These are phyloP conservation scores for Ascochyta clinopodiicola DNA, from an alignment of 2,329 filamentous ascomycete genomes.

Conservation along the genomic window DNA sequence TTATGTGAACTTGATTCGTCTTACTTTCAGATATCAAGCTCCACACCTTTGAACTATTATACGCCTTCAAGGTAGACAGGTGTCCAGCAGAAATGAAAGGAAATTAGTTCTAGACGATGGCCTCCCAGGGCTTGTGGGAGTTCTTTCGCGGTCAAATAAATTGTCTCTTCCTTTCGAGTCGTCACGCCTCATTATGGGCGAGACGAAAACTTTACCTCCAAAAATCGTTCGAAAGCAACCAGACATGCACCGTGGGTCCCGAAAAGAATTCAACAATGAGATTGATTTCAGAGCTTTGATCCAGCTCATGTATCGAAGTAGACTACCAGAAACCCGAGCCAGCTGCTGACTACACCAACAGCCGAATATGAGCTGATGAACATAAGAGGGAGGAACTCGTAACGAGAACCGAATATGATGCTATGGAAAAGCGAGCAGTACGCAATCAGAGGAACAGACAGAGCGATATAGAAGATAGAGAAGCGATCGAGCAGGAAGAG, in stretches of 20 bases:
- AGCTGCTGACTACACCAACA: constrained; percentile 92
- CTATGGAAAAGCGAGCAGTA: constrained; percentile 88
- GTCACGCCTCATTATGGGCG: not conserved
- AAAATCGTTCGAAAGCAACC: too few species aligned
- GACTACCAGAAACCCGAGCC: constrained; percentile 91
- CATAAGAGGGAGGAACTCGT: constrained; percentile 95
- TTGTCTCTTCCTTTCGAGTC: not conserved
- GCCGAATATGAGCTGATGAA: constrained; percentile 95
- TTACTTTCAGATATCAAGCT: not conserved
- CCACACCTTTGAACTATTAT: not conserved
- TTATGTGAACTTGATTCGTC: not conserved
- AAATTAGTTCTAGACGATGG: not conserved
- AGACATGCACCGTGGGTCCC: too few species aligned
- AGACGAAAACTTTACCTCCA: not conserved
- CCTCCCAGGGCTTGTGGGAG: not conserved
- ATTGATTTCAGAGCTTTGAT: not conserved
- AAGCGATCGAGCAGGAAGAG: constrained; percentile 93
- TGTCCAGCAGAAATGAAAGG: not conserved
- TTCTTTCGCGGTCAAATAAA: too few species aligned
- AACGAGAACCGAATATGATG: constrained; percentile 79
- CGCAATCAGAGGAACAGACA: constrained; percentile 85
- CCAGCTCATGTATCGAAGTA: constrained; percentile 66
- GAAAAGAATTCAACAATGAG: too few species aligned
- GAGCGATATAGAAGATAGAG: constrained; percentile 83
- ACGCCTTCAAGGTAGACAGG: not conserved